These are phyloP conservation scores for Cubamyces sp. DNA, from an alignment of 768 basidiomycete species.

Conservation along the genomic window DNA sequence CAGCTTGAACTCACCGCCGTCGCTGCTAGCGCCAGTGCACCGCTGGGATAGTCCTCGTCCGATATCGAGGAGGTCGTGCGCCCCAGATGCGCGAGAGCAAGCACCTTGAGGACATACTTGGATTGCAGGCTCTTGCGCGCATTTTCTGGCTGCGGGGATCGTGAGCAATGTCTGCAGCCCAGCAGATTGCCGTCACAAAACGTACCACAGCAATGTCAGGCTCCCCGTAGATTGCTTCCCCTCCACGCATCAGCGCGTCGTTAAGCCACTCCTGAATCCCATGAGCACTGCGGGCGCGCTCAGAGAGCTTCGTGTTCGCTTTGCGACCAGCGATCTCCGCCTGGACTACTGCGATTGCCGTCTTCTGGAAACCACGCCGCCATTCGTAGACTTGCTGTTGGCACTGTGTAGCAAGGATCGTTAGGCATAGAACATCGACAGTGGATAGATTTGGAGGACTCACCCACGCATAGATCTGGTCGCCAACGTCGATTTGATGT, in stretches of 20 bases:
- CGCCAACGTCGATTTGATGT: neutral
- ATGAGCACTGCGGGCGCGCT: neutral
- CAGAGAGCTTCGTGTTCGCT: neutral
- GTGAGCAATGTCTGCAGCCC: neutral
- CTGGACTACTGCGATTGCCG: neutral
- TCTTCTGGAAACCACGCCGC: slow-evolving; percentile 1
- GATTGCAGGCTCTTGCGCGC: neutral
- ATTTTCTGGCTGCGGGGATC: neutral
- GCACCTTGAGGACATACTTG: neutral
- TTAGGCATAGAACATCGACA: neutral
- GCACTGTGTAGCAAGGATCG: neutral
- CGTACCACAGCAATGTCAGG: neutral
- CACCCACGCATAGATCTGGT: neutral
- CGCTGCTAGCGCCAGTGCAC: neutral
- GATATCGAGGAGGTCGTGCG: neutral
- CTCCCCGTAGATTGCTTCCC: neutral
- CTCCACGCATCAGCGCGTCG: neutral
- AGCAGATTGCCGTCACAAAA: too few species aligned
- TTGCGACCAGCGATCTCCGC: neutral
- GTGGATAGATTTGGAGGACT: neutral
- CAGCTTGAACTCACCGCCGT: neutral
- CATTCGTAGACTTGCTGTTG: slow-evolving; percentile 8
- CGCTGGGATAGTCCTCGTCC: neutral
- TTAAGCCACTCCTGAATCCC: neutral
- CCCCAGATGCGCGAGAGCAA: neutral